Evolutionary conservation across 2,329 filamentous ascomycete species (phyloP), one percentile per base, ranked within the genome.

Genomic region (Aspergillus tubingensis): DNA sequence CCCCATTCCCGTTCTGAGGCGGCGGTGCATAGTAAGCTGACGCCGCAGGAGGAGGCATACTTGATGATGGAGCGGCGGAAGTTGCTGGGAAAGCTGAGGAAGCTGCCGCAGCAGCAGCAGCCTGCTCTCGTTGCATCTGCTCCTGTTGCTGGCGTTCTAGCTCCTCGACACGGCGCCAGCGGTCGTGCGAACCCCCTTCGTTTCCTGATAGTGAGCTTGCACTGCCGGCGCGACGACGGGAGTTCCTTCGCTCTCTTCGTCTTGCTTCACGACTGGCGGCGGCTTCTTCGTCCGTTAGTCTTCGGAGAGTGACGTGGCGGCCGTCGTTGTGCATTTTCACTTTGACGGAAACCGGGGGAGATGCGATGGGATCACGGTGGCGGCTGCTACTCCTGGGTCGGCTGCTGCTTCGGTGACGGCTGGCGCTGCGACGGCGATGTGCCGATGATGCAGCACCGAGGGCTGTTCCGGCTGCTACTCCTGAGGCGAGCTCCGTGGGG

Each of bases 281-380:
- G 13, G 85, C 85, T 77, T 88, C 86, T 74, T 86, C 82, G 67
- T 86, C 84, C 10, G 84, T 86, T 25, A 89, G 75, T 11, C 85
- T 79, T 27, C 86, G 80, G 7, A 89, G 78, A 2, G 86, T 89
- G 38, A 89, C 85, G 67, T 86, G 84, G 7, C 85, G 81, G 23
- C 85, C 85, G 64, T 88, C 85, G 60, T 84, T 82, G 72, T 88
- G 85, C 81, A 88, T 86, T 69, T 87, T 86, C 44, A 88, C 82
- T 71, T 88, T 87, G 58, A 89, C 82, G 30, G 83, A 86, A 50
- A 88, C 84, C 2, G 85, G 85, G n/a, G 85, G 85, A 0, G 84
- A 85, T 23, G 79, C 79, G 30, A 81, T 74, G 62, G 80, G 79
- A 49, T 79, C 77, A 43, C 76, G 71, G 39, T 66, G 70, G 62